Evolutionary conservation across 495 filamentous ascomycete genomes (phyloP), one percentile per base, ranked within the genome.

Genomic region (Podospora didyma): DNA sequence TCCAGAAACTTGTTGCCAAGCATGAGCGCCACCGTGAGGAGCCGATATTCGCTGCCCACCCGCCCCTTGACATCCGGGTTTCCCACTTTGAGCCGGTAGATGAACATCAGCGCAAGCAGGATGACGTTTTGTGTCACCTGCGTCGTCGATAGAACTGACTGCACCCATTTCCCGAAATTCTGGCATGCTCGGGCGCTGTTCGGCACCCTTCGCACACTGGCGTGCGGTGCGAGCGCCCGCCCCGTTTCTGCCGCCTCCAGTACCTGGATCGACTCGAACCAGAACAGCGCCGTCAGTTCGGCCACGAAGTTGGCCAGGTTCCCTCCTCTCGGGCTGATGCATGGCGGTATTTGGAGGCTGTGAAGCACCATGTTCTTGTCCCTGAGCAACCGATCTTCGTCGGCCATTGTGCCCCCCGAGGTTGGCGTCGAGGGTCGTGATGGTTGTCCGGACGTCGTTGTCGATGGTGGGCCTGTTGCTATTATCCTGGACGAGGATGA

Each of bases 1-100:
- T 99, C 95, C 60, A 99, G 75, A 65, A 96, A 99, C 79, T 99
- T 99, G 73, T 97, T 99, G 55, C 92, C 94, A 44, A 99, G 76
- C 95, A 99, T 99, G 68, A 99, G 75, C 14, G 95, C 95, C 52
- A 97, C 92, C 0, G 93, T 97, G 59, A 99, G 81, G 37, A 99
- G 74, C n/a, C 95, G 79, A 66, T 92, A 97, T 72, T 97, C 94
- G 64, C 95, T 99, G 2, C 95, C 95, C 37, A 86, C 85, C 64
- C 92, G 92, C 31, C 94, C 95, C 61, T 89, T 87, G 6, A 97
- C 92, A 0, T 75, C 82, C 0, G 92, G 87, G 65, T 96, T 97
- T 59, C 86, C 82, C 60, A 86, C 89, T 75, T 97, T 99, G 52
- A 99, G 71, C 46, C 95, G 82, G 72, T 97, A 92, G 55, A 99